Conservation (phyloP, 2,329 filamentous ascomycete genomes). For the Graphilbum fragrans region DNA sequence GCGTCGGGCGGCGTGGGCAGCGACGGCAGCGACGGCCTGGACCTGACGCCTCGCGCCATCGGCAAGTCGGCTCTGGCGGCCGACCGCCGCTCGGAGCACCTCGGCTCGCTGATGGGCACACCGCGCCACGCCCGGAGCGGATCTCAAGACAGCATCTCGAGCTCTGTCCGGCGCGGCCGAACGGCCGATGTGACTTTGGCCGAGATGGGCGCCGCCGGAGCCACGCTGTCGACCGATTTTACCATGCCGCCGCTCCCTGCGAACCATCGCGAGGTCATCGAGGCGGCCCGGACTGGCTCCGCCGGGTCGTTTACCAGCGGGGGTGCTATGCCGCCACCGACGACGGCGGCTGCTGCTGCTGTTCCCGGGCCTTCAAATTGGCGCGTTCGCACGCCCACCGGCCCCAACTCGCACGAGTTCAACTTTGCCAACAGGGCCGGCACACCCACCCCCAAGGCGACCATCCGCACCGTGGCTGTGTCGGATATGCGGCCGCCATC, state of each 20-base stretch:
- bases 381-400: conserved; percentile 6
- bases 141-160: conserved; percentile 38
- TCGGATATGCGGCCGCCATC: conserved; percentile 36
- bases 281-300: conserved; percentile 56
- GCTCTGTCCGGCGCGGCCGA: conserved; percentile 26
- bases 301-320: conserved; percentile 21
- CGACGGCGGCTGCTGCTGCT: conserved; percentile 15
- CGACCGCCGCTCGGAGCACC: neutral
- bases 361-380: neutral
- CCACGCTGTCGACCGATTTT: conserved; percentile 22
- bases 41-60: neutral
- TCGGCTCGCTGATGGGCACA: conserved; percentile 11
- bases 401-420: neutral
- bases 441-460: conserved; percentile 43
- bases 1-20: neutral
- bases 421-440: conserved; percentile 19
- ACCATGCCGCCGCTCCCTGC: conserved; percentile 60
- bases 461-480: conserved; percentile 27
- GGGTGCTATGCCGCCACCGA: neutral
- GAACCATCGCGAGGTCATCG: conserved; percentile 76
- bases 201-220: conserved; percentile 15
- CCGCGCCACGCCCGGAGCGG: conserved; percentile 27
- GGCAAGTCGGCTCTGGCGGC: neutral
- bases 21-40: neutral
- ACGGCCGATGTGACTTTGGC: conserved; percentile 16